Base-by-base conservation (phyloP, 148 eudicot genomes). In the Arbutus unedo region DNA sequence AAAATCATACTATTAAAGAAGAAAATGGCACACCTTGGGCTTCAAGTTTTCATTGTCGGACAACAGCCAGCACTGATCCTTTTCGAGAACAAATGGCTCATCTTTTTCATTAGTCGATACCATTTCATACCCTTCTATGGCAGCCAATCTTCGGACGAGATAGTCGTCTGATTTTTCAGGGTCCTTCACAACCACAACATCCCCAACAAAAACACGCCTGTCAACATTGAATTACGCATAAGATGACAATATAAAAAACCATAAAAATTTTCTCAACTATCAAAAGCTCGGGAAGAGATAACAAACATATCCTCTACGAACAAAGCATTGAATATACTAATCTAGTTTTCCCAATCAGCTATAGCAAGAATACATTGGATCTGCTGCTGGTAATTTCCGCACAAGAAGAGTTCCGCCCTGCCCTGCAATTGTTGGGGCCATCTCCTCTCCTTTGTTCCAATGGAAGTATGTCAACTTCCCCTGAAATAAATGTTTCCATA, bases 121-220 rank as follows among this genome's bases (percentile, higher is more conserved):
- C 99, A 96, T 96, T 91, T 94, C 99, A 84, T 90, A 91, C 18
- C 99, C 99, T 87, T 94, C 95, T 60, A 87, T 78, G 13, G 99
- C 99, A 87, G 97, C 97, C 82, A 96, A 84, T 88, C 99, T 96
- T 83, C 99, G 87, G 55, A 96, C 95, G 38, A 96, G 83, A 83
- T 81, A 90, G 79, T 92, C 85, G 8, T 89, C 86, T 10, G 89
- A 79, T 45, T 89, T 87, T 70, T 79, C 91, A 78, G 98, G 99
- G 87, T 94, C 94, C 90, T 94, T 96, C 81, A 96, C 44, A 81
- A 96, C 94, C 84, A 96, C 98, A 38, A 96, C 92, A 86, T 96
- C 99, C 85, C 97, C 98, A 87, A 94, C 89, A 86, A 86, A 91
- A 51, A 93, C 93, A 72, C 87, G 89, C 72, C 99, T 96, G 92